A percentile compares a stretch with the other conserved stretches of the same genome.
Evolutionary conservation across 768 basidiomycete species (phyloP).

Genomic region (Boletellus ananas): DNA sequence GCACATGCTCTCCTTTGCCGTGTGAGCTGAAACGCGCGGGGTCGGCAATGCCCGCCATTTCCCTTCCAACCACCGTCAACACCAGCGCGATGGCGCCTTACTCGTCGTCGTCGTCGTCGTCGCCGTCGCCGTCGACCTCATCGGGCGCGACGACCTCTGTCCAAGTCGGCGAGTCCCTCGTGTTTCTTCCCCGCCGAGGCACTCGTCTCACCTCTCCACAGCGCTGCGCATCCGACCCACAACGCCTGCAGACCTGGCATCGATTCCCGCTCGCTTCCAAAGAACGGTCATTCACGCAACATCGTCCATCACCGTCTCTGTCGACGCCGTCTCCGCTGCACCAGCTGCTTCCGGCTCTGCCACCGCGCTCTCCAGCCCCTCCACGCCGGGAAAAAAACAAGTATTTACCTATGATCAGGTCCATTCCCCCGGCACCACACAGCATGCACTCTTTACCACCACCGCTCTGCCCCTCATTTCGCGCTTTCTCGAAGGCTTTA

Average conservation of each 20-base stretch:
- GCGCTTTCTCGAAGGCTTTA: constrained; percentile 90
- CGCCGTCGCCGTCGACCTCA: constrained; percentile 66
- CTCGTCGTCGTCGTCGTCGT: constrained; percentile 61
- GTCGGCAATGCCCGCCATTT: constrained; percentile 30
- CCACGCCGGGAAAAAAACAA: constrained; percentile 69
- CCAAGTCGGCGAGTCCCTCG: constrained; percentile 78
- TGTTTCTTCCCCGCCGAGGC: neutral
- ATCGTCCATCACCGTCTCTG: constrained; percentile 70
- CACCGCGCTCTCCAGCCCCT: constrained; percentile 43
- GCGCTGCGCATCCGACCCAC: constrained; percentile 91
- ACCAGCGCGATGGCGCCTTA: constrained; percentile 64
- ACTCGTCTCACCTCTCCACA: constrained; percentile 26
- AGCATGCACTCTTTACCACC: constrained; percentile 79
- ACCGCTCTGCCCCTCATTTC: constrained; percentile 83
- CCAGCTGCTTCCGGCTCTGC: constrained; percentile 50
- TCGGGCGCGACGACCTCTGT: constrained; percentile 75
- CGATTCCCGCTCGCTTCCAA: constrained; percentile 94
- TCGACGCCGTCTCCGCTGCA: constrained; percentile 64
- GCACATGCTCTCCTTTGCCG: constrained; percentile 5
- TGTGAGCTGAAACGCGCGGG: constrained; percentile 21
- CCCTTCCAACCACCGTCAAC: constrained; percentile 26
- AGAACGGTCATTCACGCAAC: constrained; percentile 79
- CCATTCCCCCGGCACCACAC: constrained; percentile 78
- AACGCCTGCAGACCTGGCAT: constrained; percentile 75
- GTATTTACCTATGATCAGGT: constrained; percentile 93